These are phyloP conservation scores for Spatholobus suberectus DNA, from an alignment of 306 rosid species.

Conservation along the genomic window DNA sequence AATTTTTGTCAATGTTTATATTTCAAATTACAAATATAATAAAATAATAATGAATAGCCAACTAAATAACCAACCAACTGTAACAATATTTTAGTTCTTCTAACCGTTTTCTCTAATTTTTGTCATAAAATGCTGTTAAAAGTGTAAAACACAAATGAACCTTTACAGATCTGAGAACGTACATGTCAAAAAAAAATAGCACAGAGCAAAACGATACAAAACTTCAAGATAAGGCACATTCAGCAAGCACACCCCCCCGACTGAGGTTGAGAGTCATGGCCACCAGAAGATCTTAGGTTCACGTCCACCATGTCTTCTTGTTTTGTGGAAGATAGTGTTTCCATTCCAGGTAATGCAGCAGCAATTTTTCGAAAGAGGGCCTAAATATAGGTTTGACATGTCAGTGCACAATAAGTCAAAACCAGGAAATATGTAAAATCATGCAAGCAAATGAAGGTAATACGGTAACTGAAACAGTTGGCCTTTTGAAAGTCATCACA, in stretches of 20 bases:
- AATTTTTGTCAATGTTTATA: neutral
- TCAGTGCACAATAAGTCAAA: slow-evolving; percentile 4
- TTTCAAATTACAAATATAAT: neutral
- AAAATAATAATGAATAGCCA: slow-evolving; percentile 27
- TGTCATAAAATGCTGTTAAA: neutral
- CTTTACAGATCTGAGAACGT: neutral
- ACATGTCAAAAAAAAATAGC: neutral
- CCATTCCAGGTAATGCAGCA: slow-evolving; percentile 64
- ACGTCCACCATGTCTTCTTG: slow-evolving; percentile 63
- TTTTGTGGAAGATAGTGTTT: slow-evolving; percentile 53
- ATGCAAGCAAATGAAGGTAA: slow-evolving; percentile 8
- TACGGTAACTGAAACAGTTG: neutral
- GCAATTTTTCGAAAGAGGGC: slow-evolving; percentile 59
- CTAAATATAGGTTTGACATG: slow-evolving; percentile 39
- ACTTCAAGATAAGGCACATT: slow-evolving; percentile 37
- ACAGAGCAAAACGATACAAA: slow-evolving; percentile 1
- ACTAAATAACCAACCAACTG: slow-evolving; percentile 13
- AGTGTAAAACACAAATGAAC: neutral
- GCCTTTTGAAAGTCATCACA: neutral
- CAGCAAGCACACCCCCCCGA: slow-evolving; percentile 53
- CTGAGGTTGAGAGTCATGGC: slow-evolving; percentile 44
- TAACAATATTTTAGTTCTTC: neutral
- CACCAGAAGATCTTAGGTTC: slow-evolving; percentile 49
- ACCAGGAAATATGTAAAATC: neutral
- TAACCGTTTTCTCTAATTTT: neutral